Conservation (phyloP, 1,139 yeast species). For the Saccharomyces hybrid region DNA sequence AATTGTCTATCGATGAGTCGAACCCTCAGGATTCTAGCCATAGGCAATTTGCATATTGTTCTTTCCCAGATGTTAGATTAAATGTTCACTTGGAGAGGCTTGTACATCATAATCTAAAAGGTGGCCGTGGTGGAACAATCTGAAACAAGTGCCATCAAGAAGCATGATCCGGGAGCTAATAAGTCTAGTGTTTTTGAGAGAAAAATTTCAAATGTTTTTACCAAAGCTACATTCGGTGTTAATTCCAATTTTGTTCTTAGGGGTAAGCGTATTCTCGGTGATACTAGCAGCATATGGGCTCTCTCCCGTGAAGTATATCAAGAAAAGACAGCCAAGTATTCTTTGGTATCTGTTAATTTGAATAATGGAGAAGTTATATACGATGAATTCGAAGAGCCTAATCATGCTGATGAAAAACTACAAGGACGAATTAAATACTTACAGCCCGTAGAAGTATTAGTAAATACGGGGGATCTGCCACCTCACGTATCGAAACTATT, state of each 20-base stretch:
- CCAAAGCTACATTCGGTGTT: conserved; percentile 69
- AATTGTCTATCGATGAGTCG: conserved; percentile 43
- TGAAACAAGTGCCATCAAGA: conserved; percentile 73
- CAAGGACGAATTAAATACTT: conserved; percentile 69
- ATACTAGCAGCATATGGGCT: conserved; percentile 27
- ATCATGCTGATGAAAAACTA: conserved; percentile 46
- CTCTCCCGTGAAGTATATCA: conserved; percentile 17
- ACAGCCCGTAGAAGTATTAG: conserved; percentile 66
- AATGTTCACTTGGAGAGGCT: conserved; percentile 67
- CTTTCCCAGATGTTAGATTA: conserved; percentile 71
- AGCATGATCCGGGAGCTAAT: conserved; percentile 21
- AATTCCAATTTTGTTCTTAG: conserved; percentile 39
- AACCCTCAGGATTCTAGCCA: conserved; percentile 38
- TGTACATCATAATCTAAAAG: conserved; percentile 57
- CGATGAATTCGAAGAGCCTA: conserved; percentile 56
- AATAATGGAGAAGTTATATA: conserved; percentile 69
- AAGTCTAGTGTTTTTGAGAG: conserved; percentile 54
- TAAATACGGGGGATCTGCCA: conserved; percentile 32
- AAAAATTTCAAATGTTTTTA: conserved; percentile 62
- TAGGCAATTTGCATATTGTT: conserved; percentile 69
- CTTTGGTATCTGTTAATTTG: conserved; percentile 56
- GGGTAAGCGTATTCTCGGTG: conserved; percentile 27
- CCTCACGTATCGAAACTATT: conserved; percentile 17
- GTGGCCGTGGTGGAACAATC: conserved; percentile 84
- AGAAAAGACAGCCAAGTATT: not conserved